phyloP scores from a whole-genome alignment of 2,329 filamentous ascomycete genomes.

The Cadophora gregata region DNA sequence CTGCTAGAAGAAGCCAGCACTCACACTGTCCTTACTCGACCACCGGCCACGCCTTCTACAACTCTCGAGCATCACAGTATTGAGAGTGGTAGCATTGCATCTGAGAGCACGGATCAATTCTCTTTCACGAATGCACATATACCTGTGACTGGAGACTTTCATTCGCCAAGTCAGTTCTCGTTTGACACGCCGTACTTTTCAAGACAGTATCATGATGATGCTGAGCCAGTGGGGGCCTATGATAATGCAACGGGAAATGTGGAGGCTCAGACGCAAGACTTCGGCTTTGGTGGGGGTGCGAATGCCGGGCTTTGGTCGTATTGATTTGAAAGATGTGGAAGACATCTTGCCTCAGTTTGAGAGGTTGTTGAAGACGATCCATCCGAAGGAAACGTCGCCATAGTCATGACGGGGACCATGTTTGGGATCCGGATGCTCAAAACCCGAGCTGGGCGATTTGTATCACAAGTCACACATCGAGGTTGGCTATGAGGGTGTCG shows the following conservation, averaged over 20 bases:
- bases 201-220: conserved; percentile 14
- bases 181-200: conserved; percentile 32
- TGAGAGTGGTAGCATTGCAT: conserved; percentile 21
- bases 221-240: conserved; percentile 24
- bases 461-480: too few relatives aligned
- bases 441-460: too few relatives aligned
- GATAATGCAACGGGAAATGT: conserved; percentile 13
- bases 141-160: conserved; percentile 24
- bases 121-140: conserved; percentile 21
- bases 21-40: neutral
- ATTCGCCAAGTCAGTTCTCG: conserved; percentile 29
- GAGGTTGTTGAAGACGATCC: neutral
- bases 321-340: neutral
- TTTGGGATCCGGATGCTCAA: too few relatives aligned
- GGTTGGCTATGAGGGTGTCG: too few relatives aligned
- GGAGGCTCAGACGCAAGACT: conserved; percentile 31
- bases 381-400: too few relatives aligned
- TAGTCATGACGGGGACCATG: too few relatives aligned
- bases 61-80: conserved; percentile 2
- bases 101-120: conserved; percentile 24
- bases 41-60: neutral
- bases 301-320: conserved; percentile 30
- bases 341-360: neutral
- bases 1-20: conserved; percentile 29
- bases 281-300: conserved; percentile 25